Conservation (phyloP, 495 filamentous ascomycete genomes). For the Aspergillus heteromorphus region DNA sequence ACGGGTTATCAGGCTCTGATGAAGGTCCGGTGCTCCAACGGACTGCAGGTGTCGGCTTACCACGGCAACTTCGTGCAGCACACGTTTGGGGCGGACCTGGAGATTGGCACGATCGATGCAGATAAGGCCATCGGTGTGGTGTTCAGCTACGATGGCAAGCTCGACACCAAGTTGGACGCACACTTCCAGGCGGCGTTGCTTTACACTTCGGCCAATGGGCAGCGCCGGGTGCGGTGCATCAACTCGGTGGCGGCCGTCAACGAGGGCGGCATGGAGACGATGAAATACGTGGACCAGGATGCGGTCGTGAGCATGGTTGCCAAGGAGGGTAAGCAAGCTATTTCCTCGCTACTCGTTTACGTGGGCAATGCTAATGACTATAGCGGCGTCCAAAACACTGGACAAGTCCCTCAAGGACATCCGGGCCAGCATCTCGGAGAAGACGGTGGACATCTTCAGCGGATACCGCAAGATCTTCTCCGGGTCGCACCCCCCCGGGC, state of each 20-base stretch:
- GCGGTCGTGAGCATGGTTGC: slow-evolving; percentile 82
- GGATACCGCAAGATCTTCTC: slow-evolving; percentile 89
- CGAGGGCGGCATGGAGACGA: slow-evolving; percentile 73
- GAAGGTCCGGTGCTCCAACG: slow-evolving; percentile 98
- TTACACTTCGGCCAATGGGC: slow-evolving; percentile 86
- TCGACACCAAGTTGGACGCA: slow-evolving; percentile 91
- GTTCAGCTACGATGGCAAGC: slow-evolving; percentile 95
- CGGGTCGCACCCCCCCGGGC: slow-evolving; percentile 79
- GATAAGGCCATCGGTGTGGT: slow-evolving; percentile 90
- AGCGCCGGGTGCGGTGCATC: slow-evolving; percentile 85
- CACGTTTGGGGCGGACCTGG: slow-evolving; percentile 89
- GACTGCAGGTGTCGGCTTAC: slow-evolving; percentile 87
- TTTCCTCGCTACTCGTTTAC: background rate
- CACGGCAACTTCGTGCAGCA: slow-evolving; percentile 96
- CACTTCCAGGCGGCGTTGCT: slow-evolving; percentile 96
- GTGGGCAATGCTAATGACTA: slow-evolving; percentile 1
- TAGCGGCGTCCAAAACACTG: slow-evolving; percentile 72
- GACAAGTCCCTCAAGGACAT: slow-evolving; percentile 84
- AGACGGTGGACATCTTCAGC: slow-evolving; percentile 90
- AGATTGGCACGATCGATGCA: slow-evolving; percentile 87
- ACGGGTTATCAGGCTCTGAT: slow-evolving; percentile 95
- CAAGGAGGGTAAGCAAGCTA: slow-evolving; percentile 73
- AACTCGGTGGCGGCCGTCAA: slow-evolving; percentile 91
- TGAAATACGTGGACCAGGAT: slow-evolving; percentile 93
- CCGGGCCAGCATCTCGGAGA: slow-evolving; percentile 77